These are phyloP conservation scores for Diaporthe citri DNA, from an alignment of 2,329 filamentous ascomycete genomes.

Conservation along the genomic window DNA sequence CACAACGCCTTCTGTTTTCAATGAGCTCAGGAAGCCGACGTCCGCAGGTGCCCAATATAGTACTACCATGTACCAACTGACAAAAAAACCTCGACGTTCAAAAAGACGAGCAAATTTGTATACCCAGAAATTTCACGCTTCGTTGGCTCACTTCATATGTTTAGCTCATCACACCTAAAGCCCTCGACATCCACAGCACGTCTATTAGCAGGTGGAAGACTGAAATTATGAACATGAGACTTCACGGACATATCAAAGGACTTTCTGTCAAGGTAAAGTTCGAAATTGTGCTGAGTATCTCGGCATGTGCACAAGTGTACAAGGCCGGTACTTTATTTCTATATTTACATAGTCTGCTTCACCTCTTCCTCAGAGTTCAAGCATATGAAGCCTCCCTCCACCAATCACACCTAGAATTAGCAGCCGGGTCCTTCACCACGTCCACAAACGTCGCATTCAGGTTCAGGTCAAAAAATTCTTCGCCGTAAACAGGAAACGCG, in stretches of 20 bases:
- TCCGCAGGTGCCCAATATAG: too few species aligned
- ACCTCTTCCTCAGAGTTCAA: not conserved
- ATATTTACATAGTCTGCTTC: not conserved
- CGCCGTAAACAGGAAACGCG: conserved; percentile 22
- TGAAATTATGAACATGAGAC: too few species aligned
- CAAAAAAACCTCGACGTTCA: too few species aligned
- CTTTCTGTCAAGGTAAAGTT: not conserved
- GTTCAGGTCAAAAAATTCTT: not conserved
- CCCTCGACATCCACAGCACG: not conserved
- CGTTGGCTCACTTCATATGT: not conserved
- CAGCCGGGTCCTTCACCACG: conserved; percentile 25
- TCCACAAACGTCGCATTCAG: conserved; percentile 26
- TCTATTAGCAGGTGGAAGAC: too few species aligned
- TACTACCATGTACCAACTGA: too few species aligned
- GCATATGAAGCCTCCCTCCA: conserved; percentile 33
- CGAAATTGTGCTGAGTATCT: not conserved
- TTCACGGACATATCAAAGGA: not conserved
- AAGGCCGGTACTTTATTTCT: not conserved
- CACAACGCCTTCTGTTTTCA: too few species aligned
- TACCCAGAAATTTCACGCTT: not conserved
- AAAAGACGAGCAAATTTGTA: too few species aligned
- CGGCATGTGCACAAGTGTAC: not conserved
- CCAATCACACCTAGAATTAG: conserved; percentile 36
- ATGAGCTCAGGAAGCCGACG: too few species aligned
- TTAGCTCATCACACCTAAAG: not conserved